Evolutionary conservation across 1,284 basidiomycete species (phyloP), one percentile per base, ranked within the genome.

Genomic region (Cryptococcus hybrid): DNA sequence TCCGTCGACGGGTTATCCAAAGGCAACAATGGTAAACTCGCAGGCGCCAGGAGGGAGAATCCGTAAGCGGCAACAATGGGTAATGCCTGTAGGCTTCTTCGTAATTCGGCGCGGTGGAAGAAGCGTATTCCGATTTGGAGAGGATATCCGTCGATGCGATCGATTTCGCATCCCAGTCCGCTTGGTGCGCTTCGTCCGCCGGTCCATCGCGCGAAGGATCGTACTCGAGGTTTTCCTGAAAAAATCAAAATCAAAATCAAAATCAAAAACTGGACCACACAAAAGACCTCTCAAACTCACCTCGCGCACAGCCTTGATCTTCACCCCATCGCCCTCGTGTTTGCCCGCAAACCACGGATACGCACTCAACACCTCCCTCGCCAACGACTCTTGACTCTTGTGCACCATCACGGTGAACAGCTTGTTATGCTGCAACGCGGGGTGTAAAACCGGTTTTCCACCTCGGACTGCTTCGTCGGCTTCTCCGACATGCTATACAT

Each of bases 391-490:
- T 56, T 79, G 77, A 44, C 60, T 63, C 64, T 78, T 77, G 69
- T 79, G 78, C 7, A 79, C 77, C 76, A 78, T 77, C 55, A 79
- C 63, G 3, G 74, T 73, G 61, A 68, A 79, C 35, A 79, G 56
- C 62, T 75, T 72, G 65, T 77, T 69, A 15, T 63, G 70, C 52
- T 76, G 75, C 9, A 82, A 67, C 8, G 81, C 76, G 1, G 81
- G 80, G 63, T 82, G 80, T 18, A 81, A 70, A 82, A 82, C 38
- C 80, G 67, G 58, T 77, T 75, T 63, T 78, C 73, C 56, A 82
- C 70, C 24, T 80, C 78, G n/a, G 72, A 70, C 61, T 77, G 75
- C 18, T 68, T 70, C 47, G 76, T 69, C 63, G 77, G 77, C 58
- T 76, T 44, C 13, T 44, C 74, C 37, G 68, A 59, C 60, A 67